Evolutionary conservation across 768 basidiomycete species (phyloP).

Genomic region (Tephrocybe sp.): DNA sequence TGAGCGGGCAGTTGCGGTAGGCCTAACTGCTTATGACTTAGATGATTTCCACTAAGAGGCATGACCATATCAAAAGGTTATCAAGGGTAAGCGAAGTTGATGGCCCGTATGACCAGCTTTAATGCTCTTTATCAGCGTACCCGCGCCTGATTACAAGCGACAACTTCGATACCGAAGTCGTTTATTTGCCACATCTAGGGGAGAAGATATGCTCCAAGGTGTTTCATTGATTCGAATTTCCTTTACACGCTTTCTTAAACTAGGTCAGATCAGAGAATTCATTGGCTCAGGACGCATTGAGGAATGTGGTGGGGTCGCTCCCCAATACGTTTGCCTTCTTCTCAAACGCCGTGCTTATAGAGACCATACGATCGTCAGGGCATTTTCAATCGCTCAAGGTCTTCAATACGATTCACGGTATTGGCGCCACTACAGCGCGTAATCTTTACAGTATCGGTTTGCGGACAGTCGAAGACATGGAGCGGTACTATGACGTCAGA

Average conservation of each 20-base stretch:
- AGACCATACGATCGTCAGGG: constrained; percentile 42
- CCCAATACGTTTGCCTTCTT: background rate
- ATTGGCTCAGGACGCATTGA: constrained; percentile 50
- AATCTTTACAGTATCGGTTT: constrained; percentile 64
- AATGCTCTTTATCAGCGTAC: constrained; percentile 38
- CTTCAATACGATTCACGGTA: constrained; percentile 69
- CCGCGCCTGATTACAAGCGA: constrained; percentile 41
- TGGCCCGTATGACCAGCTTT: too few species aligned
- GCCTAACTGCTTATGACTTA: constrained; percentile 22
- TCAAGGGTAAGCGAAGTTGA: constrained; percentile 43
- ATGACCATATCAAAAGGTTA: constrained; percentile 27
- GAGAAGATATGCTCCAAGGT: constrained; percentile 53
- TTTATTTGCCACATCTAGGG: constrained; percentile 49
- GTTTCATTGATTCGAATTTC: background rate
- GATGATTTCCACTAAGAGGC: constrained; percentile 14
- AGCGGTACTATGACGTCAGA: constrained; percentile 59
- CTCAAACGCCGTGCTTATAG: constrained; percentile 30
- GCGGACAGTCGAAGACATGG: constrained; percentile 68
- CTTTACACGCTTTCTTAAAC: background rate
- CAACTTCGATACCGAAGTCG: constrained; percentile 36
- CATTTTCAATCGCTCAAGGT: constrained; percentile 57
- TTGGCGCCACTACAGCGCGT: constrained; percentile 71
- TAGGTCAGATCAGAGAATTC: constrained; percentile 61
- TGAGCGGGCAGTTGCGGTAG: constrained; percentile 67
- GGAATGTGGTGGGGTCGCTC: constrained; percentile 51